Evolutionary conservation across 1,139 yeast species (phyloP).

Genomic region (Saccharomyces hybrid): DNA sequence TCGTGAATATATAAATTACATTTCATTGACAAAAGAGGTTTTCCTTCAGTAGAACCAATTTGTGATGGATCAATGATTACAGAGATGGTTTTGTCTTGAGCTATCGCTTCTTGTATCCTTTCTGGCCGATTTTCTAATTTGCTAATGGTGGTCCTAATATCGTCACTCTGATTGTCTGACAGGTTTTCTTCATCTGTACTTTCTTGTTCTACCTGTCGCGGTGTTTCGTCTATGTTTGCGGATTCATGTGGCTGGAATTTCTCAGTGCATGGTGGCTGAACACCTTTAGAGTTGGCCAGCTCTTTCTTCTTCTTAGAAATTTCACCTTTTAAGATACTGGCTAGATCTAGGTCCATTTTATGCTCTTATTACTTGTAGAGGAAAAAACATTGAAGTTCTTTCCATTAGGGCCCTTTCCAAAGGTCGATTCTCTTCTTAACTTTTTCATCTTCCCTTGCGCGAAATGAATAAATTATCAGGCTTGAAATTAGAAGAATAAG

Average conservation of each 20-base stretch:
- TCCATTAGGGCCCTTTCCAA: neutral
- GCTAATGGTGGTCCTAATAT: neutral
- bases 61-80: constrained; percentile 17
- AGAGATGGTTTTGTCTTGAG: neutral
- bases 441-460: neutral
- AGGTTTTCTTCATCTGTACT: constrained; percentile 17
- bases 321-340: constrained; percentile 30
- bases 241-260: constrained; percentile 3
- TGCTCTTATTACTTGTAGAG: neutral
- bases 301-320: constrained; percentile 34
- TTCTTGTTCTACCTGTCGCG: neutral
- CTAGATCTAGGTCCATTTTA: constrained; percentile 32
- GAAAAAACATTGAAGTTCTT: neutral
- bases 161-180: constrained; percentile 21
- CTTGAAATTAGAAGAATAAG: neutral
- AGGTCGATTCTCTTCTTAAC: neutral
- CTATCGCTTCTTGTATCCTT: constrained; percentile 7
- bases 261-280: constrained; percentile 2
- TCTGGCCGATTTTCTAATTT: constrained; percentile 28
- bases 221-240: neutral
- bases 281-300: constrained; percentile 1
- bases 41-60: constrained; percentile 8
- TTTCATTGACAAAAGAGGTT: constrained; percentile 32
- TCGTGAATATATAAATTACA: constrained; percentile 45
- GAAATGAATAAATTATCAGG: neutral